These are phyloP conservation scores for Oenanthe javanica DNA, from an alignment of 140 eudicot genomes.

Conservation along the genomic window DNA sequence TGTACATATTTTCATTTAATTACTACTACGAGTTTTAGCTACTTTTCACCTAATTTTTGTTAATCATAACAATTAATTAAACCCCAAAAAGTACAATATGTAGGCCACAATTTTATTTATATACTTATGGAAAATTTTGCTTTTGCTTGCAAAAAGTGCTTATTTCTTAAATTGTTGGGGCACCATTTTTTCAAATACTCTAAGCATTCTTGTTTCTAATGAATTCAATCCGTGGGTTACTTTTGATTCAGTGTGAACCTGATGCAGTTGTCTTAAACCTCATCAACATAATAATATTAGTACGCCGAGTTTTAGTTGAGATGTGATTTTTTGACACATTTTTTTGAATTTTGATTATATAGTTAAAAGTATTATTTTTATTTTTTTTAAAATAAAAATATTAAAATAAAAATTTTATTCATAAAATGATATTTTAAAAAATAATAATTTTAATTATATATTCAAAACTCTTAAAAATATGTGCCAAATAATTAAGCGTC, in stretches of 20 bases:
- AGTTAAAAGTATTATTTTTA: too few relatives aligned
- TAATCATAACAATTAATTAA: not conserved
- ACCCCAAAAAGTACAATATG: not conserved
- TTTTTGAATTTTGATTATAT: too few relatives aligned
- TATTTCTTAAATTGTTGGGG: not conserved
- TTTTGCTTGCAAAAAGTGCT: not conserved
- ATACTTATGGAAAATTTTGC: not conserved
- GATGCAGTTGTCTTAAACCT: not conserved
- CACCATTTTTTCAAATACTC: not conserved
- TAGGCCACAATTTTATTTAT: not conserved
- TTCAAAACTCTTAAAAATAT: too few relatives aligned
- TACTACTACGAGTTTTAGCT: not conserved
- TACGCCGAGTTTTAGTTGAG: too few relatives aligned
- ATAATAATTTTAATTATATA: not conserved
- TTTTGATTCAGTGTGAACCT: not conserved
- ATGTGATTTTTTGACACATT: too few relatives aligned
- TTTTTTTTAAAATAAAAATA: too few relatives aligned
- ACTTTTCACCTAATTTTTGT: conserved; percentile 6
- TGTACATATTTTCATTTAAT: not conserved
- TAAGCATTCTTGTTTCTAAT: not conserved
- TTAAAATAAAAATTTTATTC: too few relatives aligned
- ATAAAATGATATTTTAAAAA: too few relatives aligned
- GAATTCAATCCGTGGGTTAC: not conserved
- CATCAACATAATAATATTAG: not conserved
- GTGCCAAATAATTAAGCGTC: too few relatives aligned